A percentile compares a stretch with the other conserved stretches of the same genome.
Evolutionary conservation across 2,329 filamentous ascomycete species (phyloP).

Genomic region (Cladosporium colombiae): DNA sequence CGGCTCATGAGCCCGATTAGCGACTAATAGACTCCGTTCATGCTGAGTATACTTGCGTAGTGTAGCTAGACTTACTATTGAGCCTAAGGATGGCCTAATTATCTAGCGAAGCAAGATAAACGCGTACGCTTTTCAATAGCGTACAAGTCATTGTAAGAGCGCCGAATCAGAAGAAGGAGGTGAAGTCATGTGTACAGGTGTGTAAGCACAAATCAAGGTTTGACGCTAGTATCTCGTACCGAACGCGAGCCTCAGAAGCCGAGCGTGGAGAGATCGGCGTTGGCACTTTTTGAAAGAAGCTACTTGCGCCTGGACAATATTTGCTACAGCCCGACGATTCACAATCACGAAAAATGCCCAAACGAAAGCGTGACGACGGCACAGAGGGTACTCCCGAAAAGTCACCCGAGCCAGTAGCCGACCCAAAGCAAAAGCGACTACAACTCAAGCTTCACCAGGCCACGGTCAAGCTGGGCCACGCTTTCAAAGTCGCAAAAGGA

Average conservation of each 20-base stretch:
- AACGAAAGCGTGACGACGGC: slow-evolving; percentile 34
- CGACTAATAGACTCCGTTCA: too few species aligned
- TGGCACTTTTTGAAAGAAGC: slow-evolving; percentile 15
- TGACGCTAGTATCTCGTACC: not conserved
- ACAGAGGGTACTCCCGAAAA: slow-evolving; percentile 21
- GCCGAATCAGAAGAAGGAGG: too few species aligned
- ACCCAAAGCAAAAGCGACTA: slow-evolving; percentile 45
- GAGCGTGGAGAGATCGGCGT: slow-evolving; percentile 11
- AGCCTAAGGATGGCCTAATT: too few species aligned
- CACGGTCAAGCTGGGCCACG: slow-evolving; percentile 63
- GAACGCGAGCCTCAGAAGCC: slow-evolving; percentile 1
- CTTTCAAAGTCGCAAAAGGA: slow-evolving; percentile 71
- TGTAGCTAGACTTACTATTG: too few species aligned
- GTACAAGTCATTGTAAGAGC: too few species aligned
- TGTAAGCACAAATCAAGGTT: not conserved
- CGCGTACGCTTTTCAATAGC: too few species aligned
- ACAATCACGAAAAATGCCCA: slow-evolving; percentile 28
- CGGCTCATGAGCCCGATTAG: too few species aligned
- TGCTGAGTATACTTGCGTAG: too few species aligned
- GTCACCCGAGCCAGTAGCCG: slow-evolving; percentile 21
- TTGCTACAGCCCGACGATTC: not conserved
- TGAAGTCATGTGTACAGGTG: too few species aligned
- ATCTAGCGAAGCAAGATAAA: too few species aligned
- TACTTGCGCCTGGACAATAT: slow-evolving; percentile 5
- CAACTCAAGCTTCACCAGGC: slow-evolving; percentile 55